Base-by-base conservation (phyloP, 2,329 filamentous ascomycete species). In the Calonectria henricotiae region DNA sequence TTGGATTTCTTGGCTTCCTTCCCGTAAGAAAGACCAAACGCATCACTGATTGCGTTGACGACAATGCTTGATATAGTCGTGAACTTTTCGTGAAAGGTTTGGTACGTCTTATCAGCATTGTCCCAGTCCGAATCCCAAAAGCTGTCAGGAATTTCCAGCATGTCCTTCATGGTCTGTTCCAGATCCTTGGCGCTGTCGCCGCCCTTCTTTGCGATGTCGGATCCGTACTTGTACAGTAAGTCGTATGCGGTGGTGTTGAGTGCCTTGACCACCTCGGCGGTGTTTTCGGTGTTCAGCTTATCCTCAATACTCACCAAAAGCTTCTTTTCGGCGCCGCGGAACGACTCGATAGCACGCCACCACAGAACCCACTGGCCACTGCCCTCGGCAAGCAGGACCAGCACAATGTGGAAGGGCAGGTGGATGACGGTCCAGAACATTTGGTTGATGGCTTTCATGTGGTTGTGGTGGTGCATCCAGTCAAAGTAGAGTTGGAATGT, bases 401-500 rank as follows among this genome's bases (percentile, higher is more conserved):
- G 39, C 3, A 47, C 63, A 30, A 67, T 58, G 46, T 70, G 68
- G 25, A 70, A 70, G 27, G 68, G 68, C 17, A 70, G 37, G 39
- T 70, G 68, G 13, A 70, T 55, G n/a, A 62, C 27, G 5, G 68
- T 67, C 68, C 68, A 70, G 27, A 44, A 65, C 17, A 65, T 46
- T n/a, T 70, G 68, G 35, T 55, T 54, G 9, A 54, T 12, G 39
- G 63, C 63, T 17, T 32, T 62, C 68, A 70, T 70, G 43, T 70
- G 68, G 27, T 51, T 61, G 58, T 67, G 68, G 46, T 70, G 68
- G 25, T 70, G 68, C 68, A 70, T 70, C 68, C 68, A 70, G 63
- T 70, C 68, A 37, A 70, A 70, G 68, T 70, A 70, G 23, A 70
- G 68, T 46, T 70, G 68, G 54, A 67, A 70, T 12, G 55, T 70